Percentiles rank a stretch among this genome's conserved stretches.
Conservation (phyloP, 441 rosid genomes). For the Breynia disticha region DNA sequence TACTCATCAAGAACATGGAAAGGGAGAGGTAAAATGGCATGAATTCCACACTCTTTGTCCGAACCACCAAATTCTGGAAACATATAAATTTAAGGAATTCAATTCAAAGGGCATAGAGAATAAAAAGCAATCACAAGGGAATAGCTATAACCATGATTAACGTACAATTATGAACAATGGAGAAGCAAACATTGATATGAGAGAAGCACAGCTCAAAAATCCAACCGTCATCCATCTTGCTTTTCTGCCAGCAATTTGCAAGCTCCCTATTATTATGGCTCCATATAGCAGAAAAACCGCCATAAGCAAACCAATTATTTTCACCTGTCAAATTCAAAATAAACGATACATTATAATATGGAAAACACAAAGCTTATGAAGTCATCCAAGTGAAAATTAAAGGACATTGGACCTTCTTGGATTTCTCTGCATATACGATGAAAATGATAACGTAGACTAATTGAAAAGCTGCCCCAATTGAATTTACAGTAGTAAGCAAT, state of each 20-base stretch:
- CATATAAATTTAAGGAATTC: neutral
- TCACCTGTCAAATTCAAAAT: constrained; percentile 28
- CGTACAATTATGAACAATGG: constrained; percentile 58
- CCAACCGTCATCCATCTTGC: constrained; percentile 42
- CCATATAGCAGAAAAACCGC: constrained; percentile 34
- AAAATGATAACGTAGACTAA: constrained; percentile 44
- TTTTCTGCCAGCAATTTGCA: constrained; percentile 27
- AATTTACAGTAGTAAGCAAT: constrained; percentile 54
- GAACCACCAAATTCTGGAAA: constrained; percentile 63
- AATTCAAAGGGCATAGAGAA: constrained; percentile 1
- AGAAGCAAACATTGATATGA: constrained; percentile 70
- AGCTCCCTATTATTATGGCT: constrained; percentile 37
- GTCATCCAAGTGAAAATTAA: constrained; percentile 1
- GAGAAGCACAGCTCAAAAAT: constrained; percentile 47
- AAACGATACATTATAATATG: neutral
- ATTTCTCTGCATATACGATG: constrained; percentile 36
- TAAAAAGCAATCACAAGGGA: neutral
- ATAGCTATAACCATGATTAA: constrained; percentile 1
- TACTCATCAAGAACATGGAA: constrained; percentile 75
- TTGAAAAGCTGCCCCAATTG: constrained; percentile 55
- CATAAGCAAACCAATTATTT: constrained; percentile 41
- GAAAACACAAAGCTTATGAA: constrained; percentile 9
- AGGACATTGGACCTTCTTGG: constrained; percentile 34
- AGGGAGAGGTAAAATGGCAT: constrained; percentile 86
- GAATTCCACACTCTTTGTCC: constrained; percentile 66